Evolutionary conservation across 2,329 filamentous ascomycete species (phyloP), one percentile per base, ranked within the genome.

Genomic region (Mycosphaerelloides madeirae): DNA sequence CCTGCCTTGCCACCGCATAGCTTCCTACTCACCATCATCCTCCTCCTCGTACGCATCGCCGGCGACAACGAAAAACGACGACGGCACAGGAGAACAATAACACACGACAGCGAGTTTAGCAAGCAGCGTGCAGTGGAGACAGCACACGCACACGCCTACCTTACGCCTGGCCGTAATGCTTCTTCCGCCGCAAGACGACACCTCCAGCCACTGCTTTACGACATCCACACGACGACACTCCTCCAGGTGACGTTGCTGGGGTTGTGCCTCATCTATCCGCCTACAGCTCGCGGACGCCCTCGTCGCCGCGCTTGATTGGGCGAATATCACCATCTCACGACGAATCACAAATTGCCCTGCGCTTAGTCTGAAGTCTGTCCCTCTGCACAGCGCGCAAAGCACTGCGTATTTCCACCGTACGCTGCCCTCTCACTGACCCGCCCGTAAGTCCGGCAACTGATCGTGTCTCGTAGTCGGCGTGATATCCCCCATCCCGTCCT

Each of bases 261-360:
- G 22, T 29, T 42, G 12, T 38, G 22, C 22, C 38, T 12, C 38
- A 6, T 19, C 18, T 16, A 22, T 22, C 22, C 38, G 13, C 38
- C 13, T 15, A 32, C 29, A 40, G 29, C 12, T n/a, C n/a, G n/a
- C n/a, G n/a, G n/a, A n/a, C 25, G 14, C 14, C 2, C 3, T 7
- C 28, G 35, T 12, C 18, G 15, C 29, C 19, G 34, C 39, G 25
- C 44, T 46, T 51, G 43, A 55, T 54, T 57, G 52, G 54, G 48
- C 33, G 35, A 34, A 31, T 35, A 15, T 22, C 28, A 16, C 37
- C 32, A 44, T 38, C 31, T 32, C 38, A 31, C 28, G 31, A 41
- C 54, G 49, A 55, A 57, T 57, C 46, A 55, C 44, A 50, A 31
- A 13, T 33, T 46, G 42, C 42, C 41, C 31, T 44, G 16, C 44